Conservation (phyloP, 2,329 filamentous ascomycete species). For the Mycosphaerella sp. region DNA sequence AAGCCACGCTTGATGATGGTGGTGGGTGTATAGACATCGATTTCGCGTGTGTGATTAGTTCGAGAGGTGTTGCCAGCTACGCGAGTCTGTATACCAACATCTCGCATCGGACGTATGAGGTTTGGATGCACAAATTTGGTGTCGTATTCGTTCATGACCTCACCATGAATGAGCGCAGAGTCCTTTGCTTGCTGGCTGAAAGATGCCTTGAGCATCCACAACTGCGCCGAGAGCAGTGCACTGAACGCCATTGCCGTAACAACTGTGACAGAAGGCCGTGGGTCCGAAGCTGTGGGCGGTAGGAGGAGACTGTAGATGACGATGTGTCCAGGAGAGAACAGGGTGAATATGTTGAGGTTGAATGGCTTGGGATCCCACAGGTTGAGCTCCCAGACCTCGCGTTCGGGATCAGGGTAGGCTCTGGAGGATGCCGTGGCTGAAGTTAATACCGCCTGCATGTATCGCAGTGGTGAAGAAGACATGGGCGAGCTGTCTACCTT, state of each 20-base stretch:
- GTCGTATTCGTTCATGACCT: constrained; percentile 93
- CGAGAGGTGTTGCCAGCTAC: constrained; percentile 31
- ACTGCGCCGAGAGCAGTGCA: constrained; percentile 65
- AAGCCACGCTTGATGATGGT: constrained; percentile 68
- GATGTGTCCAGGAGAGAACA: constrained; percentile 93
- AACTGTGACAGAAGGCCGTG: constrained; percentile 76
- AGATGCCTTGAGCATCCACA: constrained; percentile 63
- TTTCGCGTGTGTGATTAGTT: constrained; percentile 37
- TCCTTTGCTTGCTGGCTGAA: constrained; percentile 86
- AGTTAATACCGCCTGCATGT: constrained; percentile 62
- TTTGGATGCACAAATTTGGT: constrained; percentile 89
- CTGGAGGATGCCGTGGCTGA: constrained; percentile 68
- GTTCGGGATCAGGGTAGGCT: constrained; percentile 71
- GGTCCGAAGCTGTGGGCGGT: constrained; percentile 67
- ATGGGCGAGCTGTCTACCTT: constrained; percentile 77
- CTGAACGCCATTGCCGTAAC: constrained; percentile 76
- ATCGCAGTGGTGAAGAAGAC: constrained; percentile 69
- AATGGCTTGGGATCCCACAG: constrained; percentile 91
- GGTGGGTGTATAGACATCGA: constrained; percentile 57
- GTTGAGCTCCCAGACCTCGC: constrained; percentile 90
- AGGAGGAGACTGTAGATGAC: constrained; percentile 83
- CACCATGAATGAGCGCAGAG: constrained; percentile 72
- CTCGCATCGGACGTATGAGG: constrained; percentile 70
- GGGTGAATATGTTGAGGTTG: constrained; percentile 72
- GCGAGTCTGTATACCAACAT: constrained; percentile 73